Percentiles rank a stretch among this genome's conserved stretches.
Evolutionary conservation across 805 yeast species (phyloP).

Genomic region (Schwanniomyces occidentalis): DNA sequence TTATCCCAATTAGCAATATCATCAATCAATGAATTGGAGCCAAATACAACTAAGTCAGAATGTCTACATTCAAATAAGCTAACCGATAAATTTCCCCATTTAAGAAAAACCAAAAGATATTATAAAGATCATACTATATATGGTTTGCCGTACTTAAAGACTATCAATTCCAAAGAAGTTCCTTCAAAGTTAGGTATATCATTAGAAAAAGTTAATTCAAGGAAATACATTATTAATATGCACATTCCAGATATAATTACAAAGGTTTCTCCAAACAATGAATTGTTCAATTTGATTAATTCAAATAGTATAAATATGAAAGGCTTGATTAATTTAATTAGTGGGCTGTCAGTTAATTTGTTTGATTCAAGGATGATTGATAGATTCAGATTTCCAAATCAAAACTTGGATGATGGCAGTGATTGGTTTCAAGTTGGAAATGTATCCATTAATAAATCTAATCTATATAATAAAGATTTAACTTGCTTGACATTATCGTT

Average conservation of each 20-base stretch:
- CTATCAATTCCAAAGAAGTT: not conserved
- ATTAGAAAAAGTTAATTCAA: constrained; percentile 32
- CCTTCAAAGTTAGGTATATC: constrained; percentile 31
- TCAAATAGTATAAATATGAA: constrained; percentile 10
- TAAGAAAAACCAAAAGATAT: constrained; percentile 21
- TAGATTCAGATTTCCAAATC: constrained; percentile 17
- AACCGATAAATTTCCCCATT: constrained; percentile 31
- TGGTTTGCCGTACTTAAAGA: constrained; percentile 20
- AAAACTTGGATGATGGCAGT: constrained; percentile 12
- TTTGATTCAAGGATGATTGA: constrained; percentile 16
- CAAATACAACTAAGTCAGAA: constrained; percentile 2
- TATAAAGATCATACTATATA: constrained; percentile 33
- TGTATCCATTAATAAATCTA: constrained; percentile 2
- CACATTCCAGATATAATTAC: constrained; percentile 46
- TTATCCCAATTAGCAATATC: constrained; percentile 18
- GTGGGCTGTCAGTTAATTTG: constrained; percentile 11
- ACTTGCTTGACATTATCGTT: constrained; percentile 40
- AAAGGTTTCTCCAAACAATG: constrained; percentile 29
- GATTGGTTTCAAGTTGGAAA: constrained; percentile 16
- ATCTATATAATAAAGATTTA: not conserved
- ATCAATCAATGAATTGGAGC: constrained; percentile 17
- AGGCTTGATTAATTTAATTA: constrained; percentile 9
- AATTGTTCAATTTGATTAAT: constrained; percentile 13
- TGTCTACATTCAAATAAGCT: constrained; percentile 1
- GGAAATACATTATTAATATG: constrained; percentile 35